Conservation (phyloP, 2,329 filamentous ascomycete genomes). For the Cytospora schulzeri region DNA sequence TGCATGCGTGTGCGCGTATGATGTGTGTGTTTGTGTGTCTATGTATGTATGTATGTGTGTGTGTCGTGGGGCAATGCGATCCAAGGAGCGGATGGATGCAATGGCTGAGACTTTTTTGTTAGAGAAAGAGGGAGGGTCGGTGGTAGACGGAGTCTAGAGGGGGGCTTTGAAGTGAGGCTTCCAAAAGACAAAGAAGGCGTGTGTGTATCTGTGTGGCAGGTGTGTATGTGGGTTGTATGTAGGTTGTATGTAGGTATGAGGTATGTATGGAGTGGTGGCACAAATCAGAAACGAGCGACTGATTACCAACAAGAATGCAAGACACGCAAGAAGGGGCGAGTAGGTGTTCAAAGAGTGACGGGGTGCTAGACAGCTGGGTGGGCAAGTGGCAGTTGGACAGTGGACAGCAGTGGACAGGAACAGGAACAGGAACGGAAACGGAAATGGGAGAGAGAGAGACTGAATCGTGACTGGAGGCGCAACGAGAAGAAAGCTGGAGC, state of each 20-base stretch:
- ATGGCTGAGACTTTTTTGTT: constrained; percentile 1
- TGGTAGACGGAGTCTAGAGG: background rate
- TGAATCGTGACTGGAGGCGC: constrained; percentile 5
- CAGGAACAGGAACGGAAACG: background rate
- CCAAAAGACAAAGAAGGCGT: background rate
- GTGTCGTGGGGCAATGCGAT: constrained; percentile 15
- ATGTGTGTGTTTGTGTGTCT: constrained; percentile 14
- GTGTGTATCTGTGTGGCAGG: no score
- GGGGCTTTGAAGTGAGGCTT: background rate
- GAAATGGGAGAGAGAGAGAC: no score
- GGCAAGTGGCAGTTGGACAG: background rate
- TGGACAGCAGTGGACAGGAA: background rate
- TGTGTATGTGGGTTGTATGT: background rate
- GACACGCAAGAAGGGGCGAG: constrained; percentile 10
- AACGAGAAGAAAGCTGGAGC: background rate
- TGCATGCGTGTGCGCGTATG: constrained; percentile 11
- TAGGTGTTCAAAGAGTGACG: constrained; percentile 6
- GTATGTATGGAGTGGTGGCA: background rate
- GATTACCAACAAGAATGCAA: background rate
- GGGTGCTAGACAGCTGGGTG: background rate
- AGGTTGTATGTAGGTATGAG: background rate
- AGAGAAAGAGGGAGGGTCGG: background rate
- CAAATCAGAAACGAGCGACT: constrained; percentile 21
- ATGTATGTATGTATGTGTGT: constrained; percentile 21
- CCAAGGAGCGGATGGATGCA: constrained; percentile 12